Percentiles rank a stretch among this genome's conserved stretches.
Conservation (phyloP, 2,329 filamentous ascomycete species). For the Fusarium globosum region DNA sequence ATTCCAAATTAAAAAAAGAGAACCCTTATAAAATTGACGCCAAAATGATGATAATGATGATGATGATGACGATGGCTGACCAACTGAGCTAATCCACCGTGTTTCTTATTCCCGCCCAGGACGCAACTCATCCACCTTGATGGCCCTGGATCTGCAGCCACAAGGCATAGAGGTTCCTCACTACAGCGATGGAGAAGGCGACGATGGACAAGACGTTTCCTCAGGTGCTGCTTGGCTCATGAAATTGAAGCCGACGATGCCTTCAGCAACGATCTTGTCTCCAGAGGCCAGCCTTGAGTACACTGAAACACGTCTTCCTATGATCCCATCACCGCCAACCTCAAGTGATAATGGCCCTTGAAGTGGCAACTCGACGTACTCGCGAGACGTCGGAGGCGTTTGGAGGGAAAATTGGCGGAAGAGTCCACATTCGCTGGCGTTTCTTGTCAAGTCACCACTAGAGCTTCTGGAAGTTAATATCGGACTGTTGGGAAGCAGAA, state of each 20-base stretch:
- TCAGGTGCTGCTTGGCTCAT: slow-evolving; percentile 22
- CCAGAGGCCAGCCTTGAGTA: slow-evolving; percentile 44
- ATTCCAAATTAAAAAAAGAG: neutral
- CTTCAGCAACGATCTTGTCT: slow-evolving; percentile 56
- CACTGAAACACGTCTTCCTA: slow-evolving; percentile 60
- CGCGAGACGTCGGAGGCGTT: slow-evolving; percentile 5
- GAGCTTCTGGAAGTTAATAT: slow-evolving; percentile 44
- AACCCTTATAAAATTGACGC: neutral
- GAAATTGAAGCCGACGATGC: slow-evolving; percentile 63
- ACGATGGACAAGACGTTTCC: slow-evolving; percentile 1
- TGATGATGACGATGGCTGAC: too few relatives aligned
- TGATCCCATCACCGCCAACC: slow-evolving; percentile 60
- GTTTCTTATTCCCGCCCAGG: neutral
- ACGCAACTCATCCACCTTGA: slow-evolving; percentile 31
- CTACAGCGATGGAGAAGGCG: slow-evolving; percentile 27
- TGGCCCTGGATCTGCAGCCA: neutral
- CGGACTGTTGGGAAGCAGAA: accelerated
- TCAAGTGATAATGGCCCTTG: slow-evolving; percentile 55
- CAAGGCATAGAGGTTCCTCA: neutral
- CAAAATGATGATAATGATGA: neutral
- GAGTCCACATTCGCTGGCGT: slow-evolving; percentile 55
- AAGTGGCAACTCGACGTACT: slow-evolving; percentile 51
- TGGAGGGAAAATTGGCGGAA: slow-evolving; percentile 54
- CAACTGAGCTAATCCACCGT: neutral
- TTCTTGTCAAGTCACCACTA: slow-evolving; percentile 57